Conservation (phyloP, 2,329 filamentous ascomycete genomes). For the Dactylella cylindrospora region DNA sequence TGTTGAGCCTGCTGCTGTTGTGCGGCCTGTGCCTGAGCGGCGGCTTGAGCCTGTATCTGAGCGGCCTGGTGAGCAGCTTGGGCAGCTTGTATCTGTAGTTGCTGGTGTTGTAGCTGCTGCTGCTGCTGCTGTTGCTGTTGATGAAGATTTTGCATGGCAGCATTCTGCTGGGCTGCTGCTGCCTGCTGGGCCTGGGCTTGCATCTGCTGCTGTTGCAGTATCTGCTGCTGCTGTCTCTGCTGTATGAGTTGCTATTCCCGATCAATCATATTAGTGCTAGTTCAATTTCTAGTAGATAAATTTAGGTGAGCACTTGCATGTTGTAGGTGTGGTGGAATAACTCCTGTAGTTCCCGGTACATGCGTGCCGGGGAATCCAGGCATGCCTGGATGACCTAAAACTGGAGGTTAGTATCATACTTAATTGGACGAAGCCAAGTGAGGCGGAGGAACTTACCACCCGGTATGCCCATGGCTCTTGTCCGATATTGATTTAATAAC, state of each 20-base stretch:
- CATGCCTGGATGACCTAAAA: conserved; percentile 18
- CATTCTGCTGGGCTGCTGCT: conserved; percentile 15
- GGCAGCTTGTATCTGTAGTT: conserved; percentile 15
- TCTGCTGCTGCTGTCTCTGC: conserved; percentile 52
- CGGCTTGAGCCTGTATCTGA: conserved; percentile 3
- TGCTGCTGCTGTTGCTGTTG: conserved; percentile 49
- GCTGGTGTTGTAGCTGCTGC: conserved; percentile 51
- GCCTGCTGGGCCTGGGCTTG: conserved; percentile 49
- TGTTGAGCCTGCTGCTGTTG: conserved; percentile 7
- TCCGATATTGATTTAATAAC: conserved; percentile 41
- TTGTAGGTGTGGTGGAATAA: conserved; percentile 34
- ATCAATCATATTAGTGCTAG: background rate
- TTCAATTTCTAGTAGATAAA: background rate
- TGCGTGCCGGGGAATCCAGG: conserved; percentile 26
- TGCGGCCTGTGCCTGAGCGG: conserved; percentile 1
- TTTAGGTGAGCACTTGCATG: conserved; percentile 24
- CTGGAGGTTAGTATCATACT: conserved; percentile 9
- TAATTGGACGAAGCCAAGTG: no score
- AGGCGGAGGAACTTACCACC: conserved; percentile 6
- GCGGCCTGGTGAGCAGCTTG: conserved; percentile 10
- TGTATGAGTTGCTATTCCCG: conserved; percentile 27
- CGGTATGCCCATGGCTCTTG: conserved; percentile 14
- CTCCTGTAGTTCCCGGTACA: conserved; percentile 7
- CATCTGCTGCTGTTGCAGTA: conserved; percentile 50
- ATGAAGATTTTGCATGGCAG: conserved; percentile 18